Conservation (phyloP, 768 basidiomycete genomes). For the Suillus americanus region DNA sequence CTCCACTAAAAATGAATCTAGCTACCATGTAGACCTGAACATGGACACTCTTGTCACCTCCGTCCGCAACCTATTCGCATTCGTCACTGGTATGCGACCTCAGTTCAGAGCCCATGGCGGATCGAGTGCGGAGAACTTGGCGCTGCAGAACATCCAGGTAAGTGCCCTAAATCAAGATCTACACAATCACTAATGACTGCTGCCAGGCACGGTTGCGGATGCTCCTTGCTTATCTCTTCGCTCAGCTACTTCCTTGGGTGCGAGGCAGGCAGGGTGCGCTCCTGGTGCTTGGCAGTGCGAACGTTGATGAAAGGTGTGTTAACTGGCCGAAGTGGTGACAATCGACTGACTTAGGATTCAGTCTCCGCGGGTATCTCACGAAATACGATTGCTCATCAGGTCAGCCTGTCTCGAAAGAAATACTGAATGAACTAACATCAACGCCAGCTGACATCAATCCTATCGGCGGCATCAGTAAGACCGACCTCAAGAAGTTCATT, state of each 20-base stretch:
- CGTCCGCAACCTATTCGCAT: constrained; percentile 75
- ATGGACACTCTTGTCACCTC: constrained; percentile 93
- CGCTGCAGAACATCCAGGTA: constrained; percentile 96
- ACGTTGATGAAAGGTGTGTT: constrained; percentile 91
- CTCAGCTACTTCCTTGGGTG: constrained; percentile 91
- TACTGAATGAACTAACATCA: constrained; percentile 13
- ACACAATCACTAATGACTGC: constrained; percentile 5
- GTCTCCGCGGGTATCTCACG: constrained; percentile 93
- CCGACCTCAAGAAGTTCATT: constrained; percentile 95
- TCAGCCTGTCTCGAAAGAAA: constrained; percentile 24
- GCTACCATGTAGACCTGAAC: constrained; percentile 93
- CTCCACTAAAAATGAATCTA: constrained; percentile 28
- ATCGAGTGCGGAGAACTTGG: constrained; percentile 84
- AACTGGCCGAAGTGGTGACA: background rate
- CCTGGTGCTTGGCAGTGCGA: constrained; percentile 95
- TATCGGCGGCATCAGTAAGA: constrained; percentile 97
- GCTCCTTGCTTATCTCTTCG: constrained; percentile 94
- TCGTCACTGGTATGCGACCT: constrained; percentile 74
- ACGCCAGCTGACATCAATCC: constrained; percentile 90
- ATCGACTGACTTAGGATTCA: constrained; percentile 27
- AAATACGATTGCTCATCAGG: constrained; percentile 97
- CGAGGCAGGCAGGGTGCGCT: constrained; percentile 82
- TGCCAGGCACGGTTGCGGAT: constrained; percentile 84
- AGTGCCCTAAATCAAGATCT: background rate
- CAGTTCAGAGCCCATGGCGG: constrained; percentile 89